Conservation (phyloP, 441 rosid species). For the Manihot esculenta region DNA sequence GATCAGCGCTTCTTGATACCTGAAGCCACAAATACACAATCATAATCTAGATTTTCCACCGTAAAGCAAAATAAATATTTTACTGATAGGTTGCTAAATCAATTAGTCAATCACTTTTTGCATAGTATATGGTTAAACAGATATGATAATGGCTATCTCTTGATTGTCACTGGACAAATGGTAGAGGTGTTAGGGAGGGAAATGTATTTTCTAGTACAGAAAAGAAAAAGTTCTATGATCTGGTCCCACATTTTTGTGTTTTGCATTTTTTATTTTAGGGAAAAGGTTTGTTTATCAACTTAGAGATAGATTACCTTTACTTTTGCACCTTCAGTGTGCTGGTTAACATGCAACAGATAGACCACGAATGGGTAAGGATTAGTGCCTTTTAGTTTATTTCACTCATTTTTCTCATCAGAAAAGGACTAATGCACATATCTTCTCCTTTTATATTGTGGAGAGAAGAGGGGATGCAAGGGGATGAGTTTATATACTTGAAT, state of each 20-base stretch:
- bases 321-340: background rate
- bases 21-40: constrained; percentile 35
- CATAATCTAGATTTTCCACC: constrained; percentile 13
- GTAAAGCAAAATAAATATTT: constrained; percentile 6
- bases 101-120: background rate
- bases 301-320: background rate
- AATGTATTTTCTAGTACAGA: background rate
- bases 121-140: background rate
- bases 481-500: background rate
- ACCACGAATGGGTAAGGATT: background rate
- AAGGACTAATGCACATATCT: background rate
- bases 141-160: background rate
- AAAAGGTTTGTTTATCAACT: background rate
- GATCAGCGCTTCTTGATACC: constrained; percentile 72
- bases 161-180: background rate
- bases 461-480: background rate
- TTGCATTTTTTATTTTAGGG: background rate
- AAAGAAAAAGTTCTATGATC: background rate
- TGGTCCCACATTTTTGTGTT: background rate
- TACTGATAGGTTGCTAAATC: too few relatives aligned
- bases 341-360: background rate
- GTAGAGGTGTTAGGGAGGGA: background rate
- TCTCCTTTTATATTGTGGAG: background rate
- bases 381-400: background rate
- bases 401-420: background rate